phyloP scores from a whole-genome alignment of 192 early-diverging fungal genomes.

The Coemansia sp. region DNA sequence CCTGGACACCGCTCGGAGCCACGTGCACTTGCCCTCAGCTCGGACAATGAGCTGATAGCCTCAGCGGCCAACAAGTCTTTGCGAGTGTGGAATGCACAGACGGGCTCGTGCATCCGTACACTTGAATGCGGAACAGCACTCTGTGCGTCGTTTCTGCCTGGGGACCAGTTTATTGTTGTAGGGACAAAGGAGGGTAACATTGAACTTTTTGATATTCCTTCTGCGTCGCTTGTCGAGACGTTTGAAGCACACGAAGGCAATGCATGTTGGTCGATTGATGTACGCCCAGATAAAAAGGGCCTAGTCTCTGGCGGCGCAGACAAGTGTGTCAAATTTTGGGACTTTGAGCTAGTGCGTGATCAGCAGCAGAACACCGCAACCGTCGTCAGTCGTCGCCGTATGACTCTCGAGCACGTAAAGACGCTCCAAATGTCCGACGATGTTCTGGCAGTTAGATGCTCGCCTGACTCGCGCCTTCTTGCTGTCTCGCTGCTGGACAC shows the following conservation, averaged over 20 bases:
- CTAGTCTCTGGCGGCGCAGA: slow-evolving; percentile 90
- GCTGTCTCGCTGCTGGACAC: slow-evolving; percentile 91
- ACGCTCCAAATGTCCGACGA: slow-evolving; percentile 95
- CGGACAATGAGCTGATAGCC: slow-evolving; percentile 82
- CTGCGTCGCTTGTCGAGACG: slow-evolving; percentile 77
- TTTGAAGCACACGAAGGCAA: slow-evolving; percentile 91
- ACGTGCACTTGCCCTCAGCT: slow-evolving; percentile 84
- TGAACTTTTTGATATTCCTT: slow-evolving; percentile 88
- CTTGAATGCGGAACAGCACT: slow-evolving; percentile 89
- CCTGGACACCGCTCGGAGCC: slow-evolving; percentile 90
- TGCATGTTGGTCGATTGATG: slow-evolving; percentile 78
- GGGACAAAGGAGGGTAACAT: slow-evolving; percentile 92
- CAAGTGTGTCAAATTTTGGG: slow-evolving; percentile 98
- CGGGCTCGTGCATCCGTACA: slow-evolving; percentile 80
- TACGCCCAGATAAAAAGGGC: slow-evolving; percentile 84
- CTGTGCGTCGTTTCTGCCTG: slow-evolving; percentile 92
- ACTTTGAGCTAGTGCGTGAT: slow-evolving; percentile 76
- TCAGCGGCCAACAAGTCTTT: slow-evolving; percentile 81
- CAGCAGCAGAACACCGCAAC: slow-evolving; percentile 22
- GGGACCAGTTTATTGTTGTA: slow-evolving; percentile 80
- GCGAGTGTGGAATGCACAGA: slow-evolving; percentile 90
- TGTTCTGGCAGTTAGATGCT: slow-evolving; percentile 81
- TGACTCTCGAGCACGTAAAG: slow-evolving; percentile 82
- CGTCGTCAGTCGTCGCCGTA: slow-evolving; percentile 55
- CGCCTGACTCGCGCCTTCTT: slow-evolving; percentile 81